Evolutionary conservation across 352 stramenopile genomes (phyloP).

Genomic region (Globisporangium carolinianum): DNA sequence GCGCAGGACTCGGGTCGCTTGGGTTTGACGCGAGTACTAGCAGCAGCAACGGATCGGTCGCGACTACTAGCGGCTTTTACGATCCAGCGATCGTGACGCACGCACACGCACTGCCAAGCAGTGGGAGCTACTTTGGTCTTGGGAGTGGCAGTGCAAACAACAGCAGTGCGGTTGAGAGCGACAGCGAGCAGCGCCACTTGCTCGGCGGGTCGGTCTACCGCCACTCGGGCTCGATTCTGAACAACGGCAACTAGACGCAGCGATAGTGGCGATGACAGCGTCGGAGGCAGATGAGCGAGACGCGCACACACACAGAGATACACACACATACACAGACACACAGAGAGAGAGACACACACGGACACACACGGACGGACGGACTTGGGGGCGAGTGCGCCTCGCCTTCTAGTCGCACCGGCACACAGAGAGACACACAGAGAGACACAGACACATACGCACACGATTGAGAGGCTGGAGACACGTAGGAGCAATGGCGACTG

Average conservation of each 20-base stretch:
- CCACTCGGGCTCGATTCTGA: slow-evolving; percentile 34
- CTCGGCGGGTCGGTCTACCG: slow-evolving; percentile 25
- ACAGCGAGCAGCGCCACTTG: slow-evolving; percentile 16
- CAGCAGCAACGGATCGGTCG: not conserved
- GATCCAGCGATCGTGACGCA: slow-evolving; percentile 46
- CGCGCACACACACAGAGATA: slow-evolving; percentile 10
- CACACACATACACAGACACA: slow-evolving; percentile 2
- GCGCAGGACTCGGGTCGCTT: slow-evolving; percentile 12
- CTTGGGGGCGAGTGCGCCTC: slow-evolving; percentile 2
- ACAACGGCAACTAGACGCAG: slow-evolving; percentile 29
- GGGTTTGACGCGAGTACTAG: slow-evolving; percentile 9
- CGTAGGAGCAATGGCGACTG: no score
- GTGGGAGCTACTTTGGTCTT: slow-evolving; percentile 18
- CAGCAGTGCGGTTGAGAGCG: slow-evolving; percentile 17
- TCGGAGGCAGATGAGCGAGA: not conserved
- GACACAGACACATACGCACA: not conserved
- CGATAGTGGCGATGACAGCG: not conserved
- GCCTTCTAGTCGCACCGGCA: slow-evolving; percentile 2
- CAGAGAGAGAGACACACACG: slow-evolving; percentile 17
- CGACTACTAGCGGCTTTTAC: slow-evolving; percentile 25
- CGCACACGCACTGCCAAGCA: slow-evolving; percentile 6
- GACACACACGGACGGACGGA: slow-evolving; percentile 19
- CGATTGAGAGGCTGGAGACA: no score
- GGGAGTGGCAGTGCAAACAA: slow-evolving; percentile 10
- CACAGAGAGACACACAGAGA: slow-evolving; percentile 1